Base-by-base conservation (phyloP, 2,329 filamentous ascomycete species). In the Curvularia sp. region DNA sequence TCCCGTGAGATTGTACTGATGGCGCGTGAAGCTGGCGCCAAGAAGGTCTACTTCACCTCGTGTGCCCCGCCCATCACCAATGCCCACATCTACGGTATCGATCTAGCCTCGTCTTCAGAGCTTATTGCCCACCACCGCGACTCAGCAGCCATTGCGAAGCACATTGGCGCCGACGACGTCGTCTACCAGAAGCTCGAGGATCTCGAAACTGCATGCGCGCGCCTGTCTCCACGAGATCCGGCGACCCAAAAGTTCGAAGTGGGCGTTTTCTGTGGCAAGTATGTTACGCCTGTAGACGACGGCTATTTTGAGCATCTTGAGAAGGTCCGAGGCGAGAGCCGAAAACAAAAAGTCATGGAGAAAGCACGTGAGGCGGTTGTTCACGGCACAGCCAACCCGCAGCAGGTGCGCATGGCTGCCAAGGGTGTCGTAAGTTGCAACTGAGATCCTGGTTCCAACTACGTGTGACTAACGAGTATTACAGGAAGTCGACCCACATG, bases 231-330 rank as follows among this genome's bases (percentile, higher is more conserved):
- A 49, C 80, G 84, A 54, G 78, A 84, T 60, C 79, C 81, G 32
- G 74, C 85, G 68, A 82, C 82, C 8, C 81, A 85, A 63, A 82
- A 89, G 54, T 97, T 97, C 66, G 94, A 98, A 74, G 88, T 96
- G 2, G 93, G 94, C 53, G 93, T 97, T 8, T 97, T 98, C 80
- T 92, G 88, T 72, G 94, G 94, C 45, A 87, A 88, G 63, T 97
- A 97, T 77, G 83, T 91, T 60, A 97, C 94, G 0, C 87, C 87
- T 0, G 90, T 97, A 1, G 86, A 89, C 1, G 84, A 88, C 6
- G 88, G 85, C 36, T 97, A 97, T 79, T 95, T 97, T 67, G 87
- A 91, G 65, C 91, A 92, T 69, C 82, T 96, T 5, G 89, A 91
- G 77, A 81, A 84, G 57, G 78, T 93, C 18, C 84, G 91, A 52